These are phyloP conservation scores for Monosporascus ibericus DNA, from an alignment of 2,329 filamentous ascomycete genomes.

Conservation along the genomic window DNA sequence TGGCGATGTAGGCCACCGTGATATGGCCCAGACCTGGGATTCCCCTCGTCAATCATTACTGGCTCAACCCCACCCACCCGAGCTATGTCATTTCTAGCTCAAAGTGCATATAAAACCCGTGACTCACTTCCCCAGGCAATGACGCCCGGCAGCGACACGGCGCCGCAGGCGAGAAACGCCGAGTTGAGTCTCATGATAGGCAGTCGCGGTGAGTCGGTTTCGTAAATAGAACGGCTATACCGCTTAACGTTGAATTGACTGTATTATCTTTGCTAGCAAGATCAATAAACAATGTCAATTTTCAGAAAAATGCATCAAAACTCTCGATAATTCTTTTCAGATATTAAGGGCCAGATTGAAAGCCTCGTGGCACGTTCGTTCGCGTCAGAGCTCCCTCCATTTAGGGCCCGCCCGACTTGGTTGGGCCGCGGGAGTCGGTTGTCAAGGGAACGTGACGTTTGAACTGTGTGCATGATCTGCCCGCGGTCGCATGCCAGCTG, in stretches of 20 bases:
- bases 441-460: slow-evolving; percentile 16
- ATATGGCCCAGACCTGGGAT: slow-evolving; percentile 56
- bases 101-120: not conserved
- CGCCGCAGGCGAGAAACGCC: slow-evolving; percentile 20
- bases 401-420: not conserved
- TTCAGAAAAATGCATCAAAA: too few species aligned
- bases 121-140: slow-evolving; percentile 37
- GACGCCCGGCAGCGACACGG: slow-evolving; percentile 26
- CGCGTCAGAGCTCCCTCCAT: not conserved
- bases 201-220: not conserved
- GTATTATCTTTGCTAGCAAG: too few species aligned
- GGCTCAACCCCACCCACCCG: not conserved
- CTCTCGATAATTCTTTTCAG: not conserved
- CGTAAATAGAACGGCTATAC: too few species aligned
- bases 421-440: slow-evolving; percentile 7
- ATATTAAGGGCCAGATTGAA: not conserved
- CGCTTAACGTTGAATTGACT: too few species aligned
- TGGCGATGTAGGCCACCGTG: slow-evolving; percentile 58
- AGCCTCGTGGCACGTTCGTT: not conserved
- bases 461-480: slow-evolving; percentile 11
- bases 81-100: not conserved
- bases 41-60: slow-evolving; percentile 4
- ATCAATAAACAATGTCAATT: too few species aligned
- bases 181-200: slow-evolving; percentile 24
- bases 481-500: slow-evolving; percentile 10